Conservation (phyloP, 176 grass and related monocot species). For the Dendrocalamus sinicus region DNA sequence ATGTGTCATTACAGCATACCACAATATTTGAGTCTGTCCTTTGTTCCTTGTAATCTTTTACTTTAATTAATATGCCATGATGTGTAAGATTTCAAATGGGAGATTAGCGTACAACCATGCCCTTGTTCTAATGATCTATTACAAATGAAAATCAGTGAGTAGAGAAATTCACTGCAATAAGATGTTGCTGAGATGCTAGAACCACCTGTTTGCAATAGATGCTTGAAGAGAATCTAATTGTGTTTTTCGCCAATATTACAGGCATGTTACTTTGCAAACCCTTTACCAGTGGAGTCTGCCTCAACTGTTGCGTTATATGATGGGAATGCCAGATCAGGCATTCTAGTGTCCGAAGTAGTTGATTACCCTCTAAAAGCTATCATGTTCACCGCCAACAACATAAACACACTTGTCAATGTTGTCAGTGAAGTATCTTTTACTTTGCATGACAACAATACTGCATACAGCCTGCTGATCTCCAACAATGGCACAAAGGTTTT, state of each 20-base stretch:
- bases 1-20: not conserved
- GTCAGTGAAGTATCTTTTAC: slow-evolving; percentile 49
- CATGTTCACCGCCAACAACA: slow-evolving; percentile 57
- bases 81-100: not conserved
- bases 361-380: slow-evolving; percentile 70
- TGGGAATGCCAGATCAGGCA: slow-evolving; percentile 32
- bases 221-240: slow-evolving; percentile 27
- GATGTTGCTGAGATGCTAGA: not conserved
- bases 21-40: not conserved
- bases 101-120: not conserved
- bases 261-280: slow-evolving; percentile 71
- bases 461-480: slow-evolving; percentile 63
- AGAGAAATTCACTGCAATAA: not conserved
- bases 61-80: not conserved
- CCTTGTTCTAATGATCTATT: slow-evolving; percentile 4
- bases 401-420: slow-evolving; percentile 38
- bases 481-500: slow-evolving; percentile 59
- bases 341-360: slow-evolving; percentile 56
- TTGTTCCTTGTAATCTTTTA: not conserved
- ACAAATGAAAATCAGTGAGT: slow-evolving; percentile 3
- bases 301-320: slow-evolving; percentile 47
- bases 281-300: slow-evolving; percentile 71
- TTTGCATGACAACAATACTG: slow-evolving; percentile 38
- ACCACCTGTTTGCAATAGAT: not conserved
- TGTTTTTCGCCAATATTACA: slow-evolving; percentile 40